Evolutionary conservation across 768 basidiomycete species (phyloP), one percentile per base, ranked within the genome.

Genomic region (Amanita inopinata): DNA sequence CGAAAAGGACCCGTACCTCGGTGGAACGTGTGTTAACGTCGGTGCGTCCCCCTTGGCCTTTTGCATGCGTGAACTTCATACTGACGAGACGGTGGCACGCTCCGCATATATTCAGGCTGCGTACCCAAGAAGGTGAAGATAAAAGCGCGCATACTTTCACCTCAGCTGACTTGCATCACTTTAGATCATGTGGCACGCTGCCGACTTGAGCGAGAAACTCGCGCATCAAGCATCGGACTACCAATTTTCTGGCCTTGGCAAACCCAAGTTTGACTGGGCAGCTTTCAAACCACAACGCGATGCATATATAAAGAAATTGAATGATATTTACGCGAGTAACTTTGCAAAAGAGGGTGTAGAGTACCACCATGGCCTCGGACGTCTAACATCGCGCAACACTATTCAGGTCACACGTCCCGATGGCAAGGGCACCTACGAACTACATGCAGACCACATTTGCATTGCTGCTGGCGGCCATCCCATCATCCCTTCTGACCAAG

Each of bases 11-110:
- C 73, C 77, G 7, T 56, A 73, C 30, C 72, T 93, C 2, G 96
- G 96, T 24, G 96, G 94, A 39, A 97, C 94, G 27, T 99, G 96
- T 57, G 96, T 99, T 46, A 97, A 97, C 61, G 94, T 99, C 46
- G 94, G 91, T 86, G 52, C 50, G 86, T 70, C 25, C 32, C 7
- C 18, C 3, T 23, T 4, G 30, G 8, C 27, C 37, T 40, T 34
- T 23, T 12, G 24, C 31, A 9, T n/a, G 1, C 30, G 11, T 17
- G n/a, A 18, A 24, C 9, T 11, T 20, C 15, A 35, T 31, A n/a
- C 19, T 19, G 5, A 9, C n/a, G n/a, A n/a, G n/a, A n/a, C n/a
- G n/a, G n/a, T n/a, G n/a, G n/a, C n/a, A 25, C 14, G 19, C 9
- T 22, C 8, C 30, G 38, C 20, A 22, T 24, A 36, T 27, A 43